Percentiles rank a stretch among this genome's conserved stretches.
These are phyloP conservation scores for Dendrobium officinale DNA, from an alignment of 106 monocot genomes.

Conservation along the genomic window DNA sequence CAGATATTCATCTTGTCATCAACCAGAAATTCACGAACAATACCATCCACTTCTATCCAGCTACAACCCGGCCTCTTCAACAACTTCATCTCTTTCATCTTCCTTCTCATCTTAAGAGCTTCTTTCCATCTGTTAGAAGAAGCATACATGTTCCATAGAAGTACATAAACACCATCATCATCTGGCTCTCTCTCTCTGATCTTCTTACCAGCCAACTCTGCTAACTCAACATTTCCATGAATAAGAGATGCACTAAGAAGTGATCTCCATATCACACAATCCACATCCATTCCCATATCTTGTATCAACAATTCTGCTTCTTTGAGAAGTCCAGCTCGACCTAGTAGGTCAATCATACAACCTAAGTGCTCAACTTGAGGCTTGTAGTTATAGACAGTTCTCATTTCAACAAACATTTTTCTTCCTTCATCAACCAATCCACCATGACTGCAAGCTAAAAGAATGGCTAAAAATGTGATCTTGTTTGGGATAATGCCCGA, in stretches of 20 bases:
- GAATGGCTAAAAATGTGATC: slow-evolving; percentile 37
- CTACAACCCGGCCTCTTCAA: slow-evolving; percentile 35
- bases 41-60: slow-evolving; percentile 45
- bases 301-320: slow-evolving; percentile 34
- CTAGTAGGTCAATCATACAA: slow-evolving; percentile 47
- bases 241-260: slow-evolving; percentile 25
- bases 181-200: slow-evolving; percentile 26
- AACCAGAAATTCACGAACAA: slow-evolving; percentile 45
- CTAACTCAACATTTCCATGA: slow-evolving; percentile 26
- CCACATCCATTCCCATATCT: slow-evolving; percentile 23
- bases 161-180: slow-evolving; percentile 38
- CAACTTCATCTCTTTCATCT: slow-evolving; percentile 26
- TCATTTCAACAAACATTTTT: slow-evolving; percentile 24
- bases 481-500: slow-evolving; percentile 25
- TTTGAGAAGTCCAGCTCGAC: slow-evolving; percentile 31
- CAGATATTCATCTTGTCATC: slow-evolving; percentile 20
- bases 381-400: not conserved
- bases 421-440: slow-evolving; percentile 34
- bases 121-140: slow-evolving; percentile 27
- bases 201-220: slow-evolving; percentile 30
- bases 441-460: slow-evolving; percentile 38
- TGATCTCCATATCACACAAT: slow-evolving; percentile 41
- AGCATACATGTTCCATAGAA: slow-evolving; percentile 47
- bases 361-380: slow-evolving; percentile 38
- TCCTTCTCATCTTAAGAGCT: slow-evolving; percentile 28